These are phyloP conservation scores for Heterobasidion parviporum DNA, from an alignment of 1,284 basidiomycete species.

Conservation along the genomic window DNA sequence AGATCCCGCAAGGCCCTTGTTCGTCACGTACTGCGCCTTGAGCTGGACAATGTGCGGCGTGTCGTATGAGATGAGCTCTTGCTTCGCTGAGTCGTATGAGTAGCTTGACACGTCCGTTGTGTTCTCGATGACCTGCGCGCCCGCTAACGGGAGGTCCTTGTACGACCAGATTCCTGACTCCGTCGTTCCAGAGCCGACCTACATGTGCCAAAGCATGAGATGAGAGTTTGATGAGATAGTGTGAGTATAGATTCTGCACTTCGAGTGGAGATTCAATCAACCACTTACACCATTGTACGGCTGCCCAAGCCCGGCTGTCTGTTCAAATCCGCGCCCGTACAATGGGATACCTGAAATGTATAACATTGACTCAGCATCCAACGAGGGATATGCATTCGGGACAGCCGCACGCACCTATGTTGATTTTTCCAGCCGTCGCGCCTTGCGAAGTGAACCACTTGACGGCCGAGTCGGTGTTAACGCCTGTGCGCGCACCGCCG, in stretches of 20 bases:
- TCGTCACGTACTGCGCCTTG: constrained; percentile 73
- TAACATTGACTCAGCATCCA: too few relatives aligned
- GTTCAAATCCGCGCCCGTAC: constrained; percentile 80
- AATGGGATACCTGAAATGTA: constrained; percentile 59
- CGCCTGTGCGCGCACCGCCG: constrained; percentile 48
- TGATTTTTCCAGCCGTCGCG: constrained; percentile 67
- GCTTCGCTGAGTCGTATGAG: constrained; percentile 61
- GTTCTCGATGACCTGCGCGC: constrained; percentile 61
- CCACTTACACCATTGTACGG: constrained; percentile 62
- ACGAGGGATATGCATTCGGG: too few relatives aligned
- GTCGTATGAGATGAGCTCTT: constrained; percentile 76
- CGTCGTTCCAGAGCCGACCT: constrained; percentile 71
- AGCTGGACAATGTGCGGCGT: constrained; percentile 61
- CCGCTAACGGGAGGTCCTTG: constrained; percentile 59
- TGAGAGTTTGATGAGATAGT: too few relatives aligned
- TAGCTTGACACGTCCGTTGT: constrained; percentile 68
- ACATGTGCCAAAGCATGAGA: not conserved
- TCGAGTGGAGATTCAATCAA: too few relatives aligned
- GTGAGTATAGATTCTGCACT: not conserved
- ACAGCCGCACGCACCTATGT: constrained; percentile 46
- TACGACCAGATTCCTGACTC: constrained; percentile 72
- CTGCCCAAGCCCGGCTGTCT: constrained; percentile 68
- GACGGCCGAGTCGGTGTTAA: constrained; percentile 69
- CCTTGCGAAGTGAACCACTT: constrained; percentile 60
- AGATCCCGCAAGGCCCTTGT: constrained; percentile 59